Evolutionary conservation across 2,329 filamentous ascomycete species (phyloP), one percentile per base, ranked within the genome.

Genomic region (Elsinoe arachidis): DNA sequence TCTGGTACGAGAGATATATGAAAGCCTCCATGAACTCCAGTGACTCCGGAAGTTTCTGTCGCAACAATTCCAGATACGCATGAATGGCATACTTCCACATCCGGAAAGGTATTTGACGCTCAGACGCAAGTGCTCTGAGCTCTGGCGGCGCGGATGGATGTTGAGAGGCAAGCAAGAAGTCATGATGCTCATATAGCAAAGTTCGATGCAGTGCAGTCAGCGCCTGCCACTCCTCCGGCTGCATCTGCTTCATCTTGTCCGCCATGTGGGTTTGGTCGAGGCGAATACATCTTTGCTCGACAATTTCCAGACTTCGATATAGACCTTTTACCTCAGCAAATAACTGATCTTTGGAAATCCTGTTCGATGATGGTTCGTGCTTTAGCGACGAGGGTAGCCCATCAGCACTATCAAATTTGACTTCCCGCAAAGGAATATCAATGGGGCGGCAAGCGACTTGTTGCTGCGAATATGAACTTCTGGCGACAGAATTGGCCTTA

Each of bases 31-130:
- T 96, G 57, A 95, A 87, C 53, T 96, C 91, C 0, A 90, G 73
- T 1, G 87, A 90, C 0, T 77, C 78, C 0, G 91, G 92, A 0
- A 96, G 74, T 2, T 85, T 80, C 62, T 88, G 83, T 0, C 89
- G 78, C 0, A 95, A 70, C 1, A 71, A 64, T 59, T 72, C 70
- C 15, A 72, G 59, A 57, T 71, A 72, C 0, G 68, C 66, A 52
- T 72, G 90, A 2, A 97, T 96, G 0, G 88, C 92, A 64, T 95
- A 88, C 0, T 89, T 80, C 93, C 92, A 97, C 88, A 97, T 93
- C 0, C 92, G 77, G 0, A 88, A 90, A 0, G 92, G 91, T 89
- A 97, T 96, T 0, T 84, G 84, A 63, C 96, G 96, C 60, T 93
- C 92, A 0, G 80, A 79, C 0, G 90, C 86, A 0, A 96, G 70